These are phyloP conservation scores for Picea sitchensis DNA, from an alignment of 75 land plant genomes.

Conservation along the genomic window DNA sequence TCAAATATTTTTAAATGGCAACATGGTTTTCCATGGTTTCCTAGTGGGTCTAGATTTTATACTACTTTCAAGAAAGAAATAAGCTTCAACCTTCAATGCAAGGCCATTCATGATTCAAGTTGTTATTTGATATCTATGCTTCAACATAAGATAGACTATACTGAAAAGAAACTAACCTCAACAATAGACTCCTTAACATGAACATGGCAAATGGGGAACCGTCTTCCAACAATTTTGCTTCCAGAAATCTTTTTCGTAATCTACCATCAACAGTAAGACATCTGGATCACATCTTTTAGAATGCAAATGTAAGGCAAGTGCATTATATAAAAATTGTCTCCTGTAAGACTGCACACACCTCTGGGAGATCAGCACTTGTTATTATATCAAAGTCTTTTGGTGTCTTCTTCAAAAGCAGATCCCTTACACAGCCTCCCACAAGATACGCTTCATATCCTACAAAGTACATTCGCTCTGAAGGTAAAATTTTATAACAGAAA, in stretches of 20 bases:
- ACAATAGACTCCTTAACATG: slow-evolving; percentile 37
- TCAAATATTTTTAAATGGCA: not conserved
- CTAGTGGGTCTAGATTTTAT: not conserved
- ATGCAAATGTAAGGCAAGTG: not conserved
- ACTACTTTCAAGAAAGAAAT: slow-evolving; percentile 4
- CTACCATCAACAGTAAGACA: slow-evolving; percentile 26
- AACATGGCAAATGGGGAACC: slow-evolving; percentile 84
- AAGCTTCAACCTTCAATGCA: not conserved
- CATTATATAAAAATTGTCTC: not conserved
- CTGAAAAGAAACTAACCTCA: slow-evolving; percentile 47
- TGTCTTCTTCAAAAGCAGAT: slow-evolving; percentile 59
- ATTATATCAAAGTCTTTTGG: slow-evolving; percentile 89
- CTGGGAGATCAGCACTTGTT: slow-evolving; percentile 66
- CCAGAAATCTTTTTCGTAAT: slow-evolving; percentile 50
- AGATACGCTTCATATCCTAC: slow-evolving; percentile 83
- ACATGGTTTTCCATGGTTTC: not conserved
- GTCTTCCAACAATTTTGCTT: slow-evolving; percentile 66
- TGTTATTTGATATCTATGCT: not conserved
- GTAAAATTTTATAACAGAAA: too few relatives aligned
- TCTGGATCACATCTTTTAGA: not conserved
- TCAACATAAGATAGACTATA: not conserved
- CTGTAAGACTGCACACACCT: slow-evolving; percentile 15
- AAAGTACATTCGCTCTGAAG: not conserved
- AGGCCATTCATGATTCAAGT: not conserved
- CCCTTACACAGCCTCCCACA: slow-evolving; percentile 94